These are phyloP conservation scores for Desmodesmus armatus DNA, from an alignment of 139 green algal species.

Conservation along the genomic window DNA sequence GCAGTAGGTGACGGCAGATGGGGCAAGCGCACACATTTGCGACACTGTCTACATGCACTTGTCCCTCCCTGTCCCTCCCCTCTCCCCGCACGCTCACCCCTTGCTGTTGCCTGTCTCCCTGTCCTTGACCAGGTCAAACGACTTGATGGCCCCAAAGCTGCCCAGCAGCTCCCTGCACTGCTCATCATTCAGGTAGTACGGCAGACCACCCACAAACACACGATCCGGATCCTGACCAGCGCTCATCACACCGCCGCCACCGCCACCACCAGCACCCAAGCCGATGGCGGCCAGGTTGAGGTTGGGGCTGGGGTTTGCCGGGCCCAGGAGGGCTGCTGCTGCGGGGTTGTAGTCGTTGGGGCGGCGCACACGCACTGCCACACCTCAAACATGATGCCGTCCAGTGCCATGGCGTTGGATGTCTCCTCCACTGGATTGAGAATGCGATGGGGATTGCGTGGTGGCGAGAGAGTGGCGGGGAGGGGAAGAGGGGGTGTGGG, in stretches of 20 bases:
- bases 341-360: conserved; percentile 99
- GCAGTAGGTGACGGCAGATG: no score
- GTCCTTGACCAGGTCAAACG: conserved; percentile 96
- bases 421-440: conserved; percentile 95
- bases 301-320: conserved; percentile 79
- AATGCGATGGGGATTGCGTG: not conserved
- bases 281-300: conserved; percentile 97
- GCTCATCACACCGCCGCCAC: not conserved
- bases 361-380: conserved; percentile 89
- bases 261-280: conserved; percentile 60
- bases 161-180: conserved; percentile 95
- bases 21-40: no score
- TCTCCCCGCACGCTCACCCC: no score
- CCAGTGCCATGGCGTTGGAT: conserved; percentile 93
- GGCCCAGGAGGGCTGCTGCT: conserved; percentile 45
- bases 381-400: conserved; percentile 97
- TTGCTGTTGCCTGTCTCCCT: conserved; percentile 92
- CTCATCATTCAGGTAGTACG: conserved; percentile 96
- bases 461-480: not conserved
- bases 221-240: conserved; percentile 60
- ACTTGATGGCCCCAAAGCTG: conserved; percentile 90
- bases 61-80: not conserved
- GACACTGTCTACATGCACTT: no score
- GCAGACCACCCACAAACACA: conserved; percentile 97
- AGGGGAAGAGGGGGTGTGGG: not conserved